Conservation (phyloP, 805 yeast species). For the Nakazawaea wyomingensis region DNA sequence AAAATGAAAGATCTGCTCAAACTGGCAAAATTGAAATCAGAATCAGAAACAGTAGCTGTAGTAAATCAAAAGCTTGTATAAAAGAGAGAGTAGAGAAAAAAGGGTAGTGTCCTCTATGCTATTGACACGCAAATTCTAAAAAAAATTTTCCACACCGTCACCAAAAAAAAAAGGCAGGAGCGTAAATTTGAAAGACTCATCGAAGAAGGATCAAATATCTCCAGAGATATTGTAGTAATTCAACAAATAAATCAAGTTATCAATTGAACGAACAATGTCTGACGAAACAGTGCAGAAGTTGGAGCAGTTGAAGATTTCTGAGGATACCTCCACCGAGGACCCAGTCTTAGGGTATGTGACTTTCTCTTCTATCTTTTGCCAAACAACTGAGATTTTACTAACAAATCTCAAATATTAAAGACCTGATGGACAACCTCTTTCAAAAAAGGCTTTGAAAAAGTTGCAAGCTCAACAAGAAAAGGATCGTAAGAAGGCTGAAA, state of each 20-base stretch:
- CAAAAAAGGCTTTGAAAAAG: conserved; percentile 93
- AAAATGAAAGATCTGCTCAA: conserved; percentile 13
- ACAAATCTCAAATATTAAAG: no score
- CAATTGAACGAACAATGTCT: conserved; percentile 1
- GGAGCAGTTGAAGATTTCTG: conserved; percentile 9
- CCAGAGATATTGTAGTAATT: no score
- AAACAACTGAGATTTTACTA: no score
- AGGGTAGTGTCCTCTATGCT: not conserved
- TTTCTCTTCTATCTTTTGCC: no score
- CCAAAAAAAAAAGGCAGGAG: not conserved
- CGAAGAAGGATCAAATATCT: no score
- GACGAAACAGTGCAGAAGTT: conserved; percentile 9
- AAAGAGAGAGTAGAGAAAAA: not conserved
- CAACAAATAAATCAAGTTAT: no score
- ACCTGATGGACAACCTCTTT: conserved; percentile 79
- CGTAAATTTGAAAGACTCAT: not conserved
- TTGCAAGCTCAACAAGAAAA: conserved; percentile 90
- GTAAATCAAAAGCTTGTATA: conserved; percentile 3
- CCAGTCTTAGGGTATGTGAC: conserved; percentile 10
- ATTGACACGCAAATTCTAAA: no score
- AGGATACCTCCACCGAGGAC: conserved; percentile 6
- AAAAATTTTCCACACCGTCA: no score
- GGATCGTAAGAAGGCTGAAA: conserved; percentile 87
- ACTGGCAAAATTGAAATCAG: not conserved
- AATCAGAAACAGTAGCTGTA: not conserved